Evolutionary conservation across 2,329 filamentous ascomycete genomes (phyloP), one percentile per base, ranked within the genome.

Genomic region (Purpureocillium lavendulum): DNA sequence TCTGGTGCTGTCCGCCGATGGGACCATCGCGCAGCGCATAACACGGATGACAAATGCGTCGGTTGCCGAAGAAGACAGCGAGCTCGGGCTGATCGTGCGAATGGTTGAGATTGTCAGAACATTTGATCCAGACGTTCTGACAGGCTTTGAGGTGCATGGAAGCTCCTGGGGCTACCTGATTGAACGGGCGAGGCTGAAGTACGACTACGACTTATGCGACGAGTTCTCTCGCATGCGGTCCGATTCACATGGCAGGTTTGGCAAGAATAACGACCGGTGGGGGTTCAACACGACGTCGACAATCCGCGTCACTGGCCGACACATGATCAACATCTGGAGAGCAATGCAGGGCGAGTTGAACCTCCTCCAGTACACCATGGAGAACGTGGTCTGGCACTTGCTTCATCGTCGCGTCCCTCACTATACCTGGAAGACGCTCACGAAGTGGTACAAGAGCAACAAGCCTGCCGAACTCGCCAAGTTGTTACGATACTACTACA

Each of bases 281-380:
- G 90, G 89, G 0, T 95, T 94, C 66, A 92, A 87, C 46, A 88
- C 89, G 39, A 94, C 89, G 0, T 95, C 88, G 2, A 90, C 87
- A 3, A 88, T 97, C 49, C 80, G 81, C 41, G 77, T 98, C n/a
- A 96, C 89, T 0, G 92, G 92, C 5, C 76, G 92, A 45, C 90
- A 97, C 56, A 87, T 94, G 72, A 89, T 98, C 65, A 97, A 97
- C 50, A 84, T 97, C 34, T 97, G 92, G 88, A 77, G 90, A 51
- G 88, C 89, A 1, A 96, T 98, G 89, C 77, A 87, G 42, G 78
- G 82, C n/a, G 90, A 96, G 61, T 65, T 98, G 21, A 94, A 89
- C 49, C 66, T 98, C 21, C 71, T 95, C 10, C 89, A 96, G 56
- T 97, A 98, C 56, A 95, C 86, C 0, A 84, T 97, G 78, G 92